These are phyloP conservation scores for Clarireedia monteithiana DNA, from an alignment of 2,329 filamentous ascomycete genomes.

Conservation along the genomic window DNA sequence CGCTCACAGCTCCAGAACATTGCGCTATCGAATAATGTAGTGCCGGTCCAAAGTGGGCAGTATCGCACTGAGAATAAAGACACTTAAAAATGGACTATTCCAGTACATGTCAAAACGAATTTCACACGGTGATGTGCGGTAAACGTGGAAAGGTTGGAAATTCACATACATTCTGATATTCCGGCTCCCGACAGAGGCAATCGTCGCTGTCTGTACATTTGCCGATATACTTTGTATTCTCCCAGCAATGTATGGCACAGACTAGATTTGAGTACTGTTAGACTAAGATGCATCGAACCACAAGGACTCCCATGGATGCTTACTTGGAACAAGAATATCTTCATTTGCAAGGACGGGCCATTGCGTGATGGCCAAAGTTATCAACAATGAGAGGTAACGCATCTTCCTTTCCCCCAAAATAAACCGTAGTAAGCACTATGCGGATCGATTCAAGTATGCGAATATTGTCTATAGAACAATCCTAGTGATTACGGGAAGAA, in stretches of 20 bases:
- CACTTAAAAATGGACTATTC: slow-evolving; percentile 30
- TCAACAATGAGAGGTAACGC: slow-evolving; percentile 9
- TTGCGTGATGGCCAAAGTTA: slow-evolving; percentile 10
- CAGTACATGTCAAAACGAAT: background rate
- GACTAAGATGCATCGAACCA: background rate
- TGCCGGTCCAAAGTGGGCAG: slow-evolving; percentile 28
- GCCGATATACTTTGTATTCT: slow-evolving; percentile 31
- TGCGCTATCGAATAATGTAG: slow-evolving; percentile 28
- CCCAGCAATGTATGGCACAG: slow-evolving; percentile 30
- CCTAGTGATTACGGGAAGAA: no score
- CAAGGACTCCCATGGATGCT: background rate
- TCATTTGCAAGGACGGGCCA: slow-evolving; percentile 10
- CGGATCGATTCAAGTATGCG: no score
- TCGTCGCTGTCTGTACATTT: slow-evolving; percentile 23
- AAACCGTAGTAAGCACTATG: no score
- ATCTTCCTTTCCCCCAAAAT: slow-evolving; percentile 2
- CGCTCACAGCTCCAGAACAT: slow-evolving; percentile 21
- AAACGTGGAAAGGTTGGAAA: background rate
- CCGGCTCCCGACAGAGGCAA: slow-evolving; percentile 29
- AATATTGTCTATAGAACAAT: no score
- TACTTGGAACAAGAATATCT: slow-evolving; percentile 16
- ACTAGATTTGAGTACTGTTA: slow-evolving; percentile 14
- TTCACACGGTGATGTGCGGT: background rate
- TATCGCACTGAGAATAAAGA: slow-evolving; percentile 32
- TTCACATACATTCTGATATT: slow-evolving; percentile 28